Conservation (phyloP, 169 alveolate species). For the Fabrea salina region DNA sequence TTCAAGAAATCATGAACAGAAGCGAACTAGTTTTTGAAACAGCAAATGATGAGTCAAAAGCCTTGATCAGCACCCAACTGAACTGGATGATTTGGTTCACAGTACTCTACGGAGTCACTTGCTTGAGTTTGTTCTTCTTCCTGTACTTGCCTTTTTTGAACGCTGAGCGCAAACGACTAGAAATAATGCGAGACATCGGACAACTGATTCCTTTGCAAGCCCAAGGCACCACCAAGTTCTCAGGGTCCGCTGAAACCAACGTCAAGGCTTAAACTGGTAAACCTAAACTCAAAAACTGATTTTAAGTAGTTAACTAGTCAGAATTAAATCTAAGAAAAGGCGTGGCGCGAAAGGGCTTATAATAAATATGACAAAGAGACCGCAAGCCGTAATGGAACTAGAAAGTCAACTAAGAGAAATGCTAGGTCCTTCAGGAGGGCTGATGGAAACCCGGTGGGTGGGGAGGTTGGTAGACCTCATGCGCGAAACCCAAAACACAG, state of each 20-base stretch:
- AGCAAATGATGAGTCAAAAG: not conserved
- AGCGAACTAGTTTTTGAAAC: too few relatives aligned
- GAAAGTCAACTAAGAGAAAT: slow-evolving; percentile 19
- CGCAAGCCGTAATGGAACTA: not conserved
- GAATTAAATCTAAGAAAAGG: too few relatives aligned
- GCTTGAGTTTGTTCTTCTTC: not conserved
- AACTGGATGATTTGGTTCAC: not conserved
- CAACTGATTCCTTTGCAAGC: too few relatives aligned
- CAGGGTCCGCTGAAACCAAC: too few relatives aligned
- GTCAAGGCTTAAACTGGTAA: too few relatives aligned
- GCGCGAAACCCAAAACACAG: not conserved
- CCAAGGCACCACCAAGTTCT: too few relatives aligned
- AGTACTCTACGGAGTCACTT: not conserved
- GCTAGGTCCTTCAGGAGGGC: slow-evolving; percentile 22
- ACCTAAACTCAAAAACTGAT: too few relatives aligned
- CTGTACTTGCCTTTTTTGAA: not conserved
- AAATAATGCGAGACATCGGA: too few relatives aligned
- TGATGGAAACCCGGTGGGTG: slow-evolving; percentile 18
- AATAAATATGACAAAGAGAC: not conserved
- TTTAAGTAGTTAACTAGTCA: too few relatives aligned
- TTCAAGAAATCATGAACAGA: not conserved
- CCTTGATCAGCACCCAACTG: not conserved
- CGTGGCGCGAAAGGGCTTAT: too few relatives aligned
- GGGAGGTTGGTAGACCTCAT: slow-evolving; percentile 2
- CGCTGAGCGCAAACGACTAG: not conserved